phyloP scores from a whole-genome alignment of 305 asterid genomes.

The Striga hermonthica region DNA sequence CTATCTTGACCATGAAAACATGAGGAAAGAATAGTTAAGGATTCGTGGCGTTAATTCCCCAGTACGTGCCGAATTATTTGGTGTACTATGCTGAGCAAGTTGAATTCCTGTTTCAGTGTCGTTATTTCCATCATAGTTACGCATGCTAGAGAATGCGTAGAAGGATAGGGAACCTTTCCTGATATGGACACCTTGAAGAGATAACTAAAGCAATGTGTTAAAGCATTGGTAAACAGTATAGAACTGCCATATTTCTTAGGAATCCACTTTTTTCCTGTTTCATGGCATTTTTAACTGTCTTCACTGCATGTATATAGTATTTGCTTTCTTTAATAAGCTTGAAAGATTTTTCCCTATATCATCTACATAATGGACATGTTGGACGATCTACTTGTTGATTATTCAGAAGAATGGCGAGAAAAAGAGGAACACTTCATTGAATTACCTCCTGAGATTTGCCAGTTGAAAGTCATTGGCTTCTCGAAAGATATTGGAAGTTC shows the following conservation, averaged over 20 bases:
- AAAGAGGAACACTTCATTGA: slow-evolving; percentile 89
- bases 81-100: background rate
- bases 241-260: slow-evolving; percentile 7
- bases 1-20: background rate
- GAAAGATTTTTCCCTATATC: slow-evolving; percentile 8
- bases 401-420: slow-evolving; percentile 58
- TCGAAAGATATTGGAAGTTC: slow-evolving; percentile 97
- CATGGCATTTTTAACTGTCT: slow-evolving; percentile 23
- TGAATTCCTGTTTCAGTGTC: background rate
- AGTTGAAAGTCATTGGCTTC: slow-evolving; percentile 85
- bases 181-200: too few species aligned
- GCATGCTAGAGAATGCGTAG: background rate
- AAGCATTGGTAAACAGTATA: background rate
- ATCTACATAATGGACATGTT: slow-evolving; percentile 22
- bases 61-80: background rate
- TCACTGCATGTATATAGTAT: slow-evolving; percentile 16
- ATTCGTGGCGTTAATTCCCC: background rate
- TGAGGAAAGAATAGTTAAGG: background rate
- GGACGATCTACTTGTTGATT: slow-evolving; percentile 30
- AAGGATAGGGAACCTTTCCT: too few species aligned
- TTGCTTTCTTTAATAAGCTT: slow-evolving; percentile 15
- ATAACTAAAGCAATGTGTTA: too few species aligned
- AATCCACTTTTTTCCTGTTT: slow-evolving; percentile 15
- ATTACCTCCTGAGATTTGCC: slow-evolving; percentile 94
- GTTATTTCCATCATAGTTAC: background rate